phyloP scores from a whole-genome alignment of 225 moss, liverwort and hornwort genomes.

The Marchantia polymorpha region DNA sequence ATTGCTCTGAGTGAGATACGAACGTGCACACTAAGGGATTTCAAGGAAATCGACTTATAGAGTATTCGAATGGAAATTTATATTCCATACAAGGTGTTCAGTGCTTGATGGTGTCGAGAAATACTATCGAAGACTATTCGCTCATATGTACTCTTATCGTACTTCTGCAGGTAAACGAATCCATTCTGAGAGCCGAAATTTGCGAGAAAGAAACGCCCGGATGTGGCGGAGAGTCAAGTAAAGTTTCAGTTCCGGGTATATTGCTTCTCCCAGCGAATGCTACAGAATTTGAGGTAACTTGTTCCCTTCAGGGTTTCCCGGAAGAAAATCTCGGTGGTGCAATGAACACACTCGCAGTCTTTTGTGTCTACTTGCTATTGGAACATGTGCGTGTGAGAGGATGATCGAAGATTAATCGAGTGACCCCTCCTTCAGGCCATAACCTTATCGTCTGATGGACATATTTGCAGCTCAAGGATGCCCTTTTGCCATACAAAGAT shows the following conservation, averaged over 20 bases:
- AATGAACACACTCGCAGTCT: not conserved
- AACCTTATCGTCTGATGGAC: not conserved
- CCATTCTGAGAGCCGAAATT: conserved; percentile 62
- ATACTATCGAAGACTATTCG: not conserved
- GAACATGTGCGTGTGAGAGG: not conserved
- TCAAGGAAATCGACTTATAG: no score
- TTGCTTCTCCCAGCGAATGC: conserved; percentile 61
- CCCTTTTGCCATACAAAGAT: conserved; percentile 51
- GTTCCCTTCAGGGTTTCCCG: not conserved
- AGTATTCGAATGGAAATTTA: no score
- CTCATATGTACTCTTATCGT: not conserved
- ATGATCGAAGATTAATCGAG: not conserved
- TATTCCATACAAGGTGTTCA: no score
- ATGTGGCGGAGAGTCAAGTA: conserved; percentile 42
- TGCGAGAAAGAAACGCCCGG: conserved; percentile 51
- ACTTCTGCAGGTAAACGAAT: conserved; percentile 57
- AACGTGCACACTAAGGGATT: no score
- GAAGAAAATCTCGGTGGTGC: not conserved
- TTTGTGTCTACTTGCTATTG: not conserved
- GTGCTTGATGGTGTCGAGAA: no score
- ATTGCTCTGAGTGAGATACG: no score
- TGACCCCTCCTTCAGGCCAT: not conserved
- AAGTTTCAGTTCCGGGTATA: conserved; percentile 39
- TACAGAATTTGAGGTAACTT: conserved; percentile 66
- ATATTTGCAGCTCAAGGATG: conserved; percentile 52